Percentiles rank a stretch among this genome's conserved stretches.
Evolutionary conservation across 768 basidiomycete species (phyloP).

Genomic region (Trametes cingulata): DNA sequence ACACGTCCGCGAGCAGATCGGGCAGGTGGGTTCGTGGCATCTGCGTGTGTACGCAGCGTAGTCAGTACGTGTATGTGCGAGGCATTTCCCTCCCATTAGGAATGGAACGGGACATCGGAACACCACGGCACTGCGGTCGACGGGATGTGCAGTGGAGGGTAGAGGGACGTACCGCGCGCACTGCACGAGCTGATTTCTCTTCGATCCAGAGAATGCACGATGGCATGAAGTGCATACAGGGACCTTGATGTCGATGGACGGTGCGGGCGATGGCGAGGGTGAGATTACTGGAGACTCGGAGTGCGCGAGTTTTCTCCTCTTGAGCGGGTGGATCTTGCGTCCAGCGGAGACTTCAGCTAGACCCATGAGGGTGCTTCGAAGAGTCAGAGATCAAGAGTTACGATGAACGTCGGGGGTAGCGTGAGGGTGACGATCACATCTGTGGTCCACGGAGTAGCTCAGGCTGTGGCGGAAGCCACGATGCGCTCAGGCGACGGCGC

Average conservation of each 20-base stretch:
- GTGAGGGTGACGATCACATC: neutral
- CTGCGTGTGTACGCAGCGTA: constrained; percentile 21
- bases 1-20: constrained; percentile 41
- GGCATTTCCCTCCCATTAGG: neutral
- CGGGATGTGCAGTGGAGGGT: neutral
- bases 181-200: constrained; percentile 9
- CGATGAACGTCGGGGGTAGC: neutral
- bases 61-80: neutral
- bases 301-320: constrained; percentile 8
- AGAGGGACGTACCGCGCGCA: constrained; percentile 20
- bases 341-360: neutral
- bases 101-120: too few relatives aligned
- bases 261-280: neutral
- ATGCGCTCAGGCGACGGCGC: too few relatives aligned
- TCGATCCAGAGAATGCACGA: constrained; percentile 10
- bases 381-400: neutral
- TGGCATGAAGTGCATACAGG: constrained; percentile 21
- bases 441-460: too few relatives aligned
- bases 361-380: neutral
- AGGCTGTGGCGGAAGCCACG: too few relatives aligned
- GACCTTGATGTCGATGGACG: neutral
- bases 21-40: constrained; percentile 37
- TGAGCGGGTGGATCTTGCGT: constrained; percentile 1
- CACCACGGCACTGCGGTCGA: too few relatives aligned
- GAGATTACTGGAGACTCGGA: neutral